These are phyloP conservation scores for Tinospora cordifolia DNA, from an alignment of 164 flowering plant genomes.

Conservation along the genomic window DNA sequence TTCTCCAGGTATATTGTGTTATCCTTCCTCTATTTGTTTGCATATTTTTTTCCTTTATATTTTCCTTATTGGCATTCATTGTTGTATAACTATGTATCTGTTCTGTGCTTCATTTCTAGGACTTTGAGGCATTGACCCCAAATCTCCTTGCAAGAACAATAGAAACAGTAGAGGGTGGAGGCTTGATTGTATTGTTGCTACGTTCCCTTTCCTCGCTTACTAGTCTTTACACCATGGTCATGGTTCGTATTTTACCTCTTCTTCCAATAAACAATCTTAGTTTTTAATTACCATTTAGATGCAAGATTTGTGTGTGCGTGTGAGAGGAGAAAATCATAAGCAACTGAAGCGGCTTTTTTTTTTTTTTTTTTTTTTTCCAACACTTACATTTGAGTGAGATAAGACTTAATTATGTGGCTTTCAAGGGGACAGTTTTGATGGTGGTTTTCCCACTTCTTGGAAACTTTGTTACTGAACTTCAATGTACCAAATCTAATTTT, in stretches of 20 bases:
- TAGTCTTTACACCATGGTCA: slow-evolving; percentile 94
- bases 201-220: slow-evolving; percentile 77
- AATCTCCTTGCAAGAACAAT: slow-evolving; percentile 92
- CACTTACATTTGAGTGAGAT: background rate
- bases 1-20: slow-evolving; percentile 61
- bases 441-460: background rate
- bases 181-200: slow-evolving; percentile 70
- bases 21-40: background rate
- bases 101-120: slow-evolving; percentile 30
- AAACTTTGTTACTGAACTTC: background rate
- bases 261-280: background rate
- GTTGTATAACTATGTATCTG: background rate
- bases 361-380: background rate
- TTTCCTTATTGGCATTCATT: background rate
- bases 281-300: background rate
- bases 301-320: background rate
- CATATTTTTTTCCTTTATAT: background rate
- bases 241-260: slow-evolving; percentile 41
- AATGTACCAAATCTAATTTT: background rate
- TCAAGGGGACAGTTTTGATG: background rate
- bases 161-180: slow-evolving; percentile 98
- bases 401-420: background rate
- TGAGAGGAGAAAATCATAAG: background rate
- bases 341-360: background rate
- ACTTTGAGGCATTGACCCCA: slow-evolving; percentile 97